Conservation (phyloP, 2,329 filamentous ascomycete genomes). For the Clonostachys sp. region DNA sequence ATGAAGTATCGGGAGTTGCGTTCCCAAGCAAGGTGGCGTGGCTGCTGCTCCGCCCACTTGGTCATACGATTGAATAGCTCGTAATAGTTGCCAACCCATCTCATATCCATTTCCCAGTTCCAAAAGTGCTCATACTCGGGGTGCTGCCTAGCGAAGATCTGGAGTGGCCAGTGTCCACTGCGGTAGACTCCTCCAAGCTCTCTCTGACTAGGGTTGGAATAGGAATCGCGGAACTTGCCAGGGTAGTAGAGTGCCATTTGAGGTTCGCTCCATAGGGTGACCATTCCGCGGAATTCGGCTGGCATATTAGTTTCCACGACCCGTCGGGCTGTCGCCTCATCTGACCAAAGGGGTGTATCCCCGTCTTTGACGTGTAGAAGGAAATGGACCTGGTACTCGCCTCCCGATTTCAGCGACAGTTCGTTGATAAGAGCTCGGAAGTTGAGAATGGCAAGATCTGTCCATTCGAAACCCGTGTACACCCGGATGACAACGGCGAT, state of each 20-base stretch:
- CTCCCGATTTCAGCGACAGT: conserved; percentile 70
- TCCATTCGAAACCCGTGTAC: conserved; percentile 76
- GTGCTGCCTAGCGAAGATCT: conserved; percentile 59
- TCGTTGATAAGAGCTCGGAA: conserved; percentile 79
- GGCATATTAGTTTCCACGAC: conserved; percentile 64
- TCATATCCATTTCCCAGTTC: conserved; percentile 69
- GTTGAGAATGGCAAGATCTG: conserved; percentile 72
- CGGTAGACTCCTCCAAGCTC: conserved; percentile 68
- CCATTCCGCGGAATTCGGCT: conserved; percentile 74
- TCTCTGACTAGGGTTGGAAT: conserved; percentile 50
- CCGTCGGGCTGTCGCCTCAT: conserved; percentile 66
- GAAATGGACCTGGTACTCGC: conserved; percentile 80
- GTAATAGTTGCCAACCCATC: conserved; percentile 62
- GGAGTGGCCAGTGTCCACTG: conserved; percentile 56
- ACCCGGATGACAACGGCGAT: conserved; percentile 77
- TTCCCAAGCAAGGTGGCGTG: conserved; percentile 72
- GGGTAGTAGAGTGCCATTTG: conserved; percentile 79
- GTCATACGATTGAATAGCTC: conserved; percentile 67
- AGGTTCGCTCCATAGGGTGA: conserved; percentile 78
- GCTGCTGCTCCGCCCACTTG: conserved; percentile 63
- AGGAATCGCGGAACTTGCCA: conserved; percentile 64
- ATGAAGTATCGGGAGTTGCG: conserved; percentile 74
- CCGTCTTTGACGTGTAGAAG: conserved; percentile 81
- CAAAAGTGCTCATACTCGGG: conserved; percentile 64
- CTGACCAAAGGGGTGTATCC: conserved; percentile 75